Evolutionary conservation across 306 rosid genomes (phyloP).

Genomic region (Coriaria nepalensis): DNA sequence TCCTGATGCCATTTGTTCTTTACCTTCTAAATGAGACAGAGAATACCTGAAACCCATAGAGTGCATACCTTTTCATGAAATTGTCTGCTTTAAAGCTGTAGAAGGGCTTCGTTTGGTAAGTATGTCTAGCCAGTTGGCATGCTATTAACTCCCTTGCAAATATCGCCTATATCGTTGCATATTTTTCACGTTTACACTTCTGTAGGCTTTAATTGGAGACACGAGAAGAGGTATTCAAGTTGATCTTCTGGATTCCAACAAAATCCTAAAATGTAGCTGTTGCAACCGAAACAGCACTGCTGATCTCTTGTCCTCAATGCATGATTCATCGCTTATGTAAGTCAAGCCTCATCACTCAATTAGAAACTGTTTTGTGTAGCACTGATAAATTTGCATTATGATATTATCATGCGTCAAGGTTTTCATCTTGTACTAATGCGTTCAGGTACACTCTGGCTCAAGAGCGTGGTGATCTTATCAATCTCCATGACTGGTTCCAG

Average conservation of each 20-base stretch:
- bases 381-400: too few species aligned
- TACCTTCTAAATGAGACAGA: slow-evolving; percentile 35
- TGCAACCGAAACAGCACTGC: slow-evolving; percentile 49
- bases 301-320: slow-evolving; percentile 48
- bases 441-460: slow-evolving; percentile 70
- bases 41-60: slow-evolving; percentile 57
- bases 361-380: too few species aligned
- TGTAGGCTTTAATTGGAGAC: slow-evolving; percentile 73
- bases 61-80: slow-evolving; percentile 59
- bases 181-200: neutral
- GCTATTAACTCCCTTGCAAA: too few species aligned
- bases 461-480: slow-evolving; percentile 95
- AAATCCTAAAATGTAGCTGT: slow-evolving; percentile 58
- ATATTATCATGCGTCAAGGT: neutral
- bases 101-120: slow-evolving; percentile 82
- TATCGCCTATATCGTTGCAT: too few species aligned
- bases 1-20: slow-evolving; percentile 7
- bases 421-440: slow-evolving; percentile 9
- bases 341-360: slow-evolving; percentile 16
- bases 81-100: slow-evolving; percentile 65
- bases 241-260: slow-evolving; percentile 68
- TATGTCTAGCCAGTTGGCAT: slow-evolving; percentile 14
- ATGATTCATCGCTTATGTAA: slow-evolving; percentile 83
- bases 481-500: slow-evolving; percentile 90
- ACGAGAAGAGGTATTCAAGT: slow-evolving; percentile 82